phyloP scores from a whole-genome alignment of 2,329 filamentous ascomycete species.

The Fusarium poae region DNA sequence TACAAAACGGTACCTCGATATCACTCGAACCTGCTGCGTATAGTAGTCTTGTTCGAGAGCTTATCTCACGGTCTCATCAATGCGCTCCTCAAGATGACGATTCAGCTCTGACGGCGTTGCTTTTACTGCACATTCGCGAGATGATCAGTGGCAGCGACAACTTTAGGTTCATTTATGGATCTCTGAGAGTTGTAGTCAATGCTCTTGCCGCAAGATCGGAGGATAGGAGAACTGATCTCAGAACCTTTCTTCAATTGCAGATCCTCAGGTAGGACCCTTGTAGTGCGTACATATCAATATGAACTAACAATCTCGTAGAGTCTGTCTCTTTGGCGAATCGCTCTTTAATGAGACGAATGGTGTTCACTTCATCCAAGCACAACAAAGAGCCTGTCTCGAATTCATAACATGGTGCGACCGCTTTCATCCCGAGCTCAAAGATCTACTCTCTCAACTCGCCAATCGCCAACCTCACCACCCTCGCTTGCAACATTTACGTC shows the following conservation, averaged over 20 bases:
- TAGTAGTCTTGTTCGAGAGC: conserved; percentile 29
- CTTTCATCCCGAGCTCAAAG: conserved; percentile 40
- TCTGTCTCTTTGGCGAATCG: conserved; percentile 42
- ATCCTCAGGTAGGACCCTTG: conserved; percentile 19
- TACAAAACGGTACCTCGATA: conserved; percentile 27
- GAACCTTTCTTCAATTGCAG: conserved; percentile 42
- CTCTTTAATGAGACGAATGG: conserved; percentile 42
- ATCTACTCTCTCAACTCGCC: conserved; percentile 32
- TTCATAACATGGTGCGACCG: conserved; percentile 43
- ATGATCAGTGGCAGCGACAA: conserved; percentile 46
- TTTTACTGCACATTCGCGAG: conserved; percentile 39
- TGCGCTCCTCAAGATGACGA: conserved; percentile 42
- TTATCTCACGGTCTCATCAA: conserved; percentile 33
- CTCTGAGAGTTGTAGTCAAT: conserved; percentile 34
- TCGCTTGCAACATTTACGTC: conserved; percentile 42
- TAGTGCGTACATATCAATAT: accelerated
- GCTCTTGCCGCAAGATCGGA: conserved; percentile 17
- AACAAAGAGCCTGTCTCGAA: conserved; percentile 37
- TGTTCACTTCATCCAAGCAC: conserved; percentile 40
- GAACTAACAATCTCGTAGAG: conserved; percentile 6
- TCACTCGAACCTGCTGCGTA: conserved; percentile 30
- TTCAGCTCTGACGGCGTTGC: conserved; percentile 39
- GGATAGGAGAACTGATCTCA: conserved; percentile 20
- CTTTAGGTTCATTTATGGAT: conserved; percentile 40
- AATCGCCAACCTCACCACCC: conserved; percentile 36